Base-by-base conservation (phyloP, 139 green algal genomes). In the Yamagishiella unicocca region DNA sequence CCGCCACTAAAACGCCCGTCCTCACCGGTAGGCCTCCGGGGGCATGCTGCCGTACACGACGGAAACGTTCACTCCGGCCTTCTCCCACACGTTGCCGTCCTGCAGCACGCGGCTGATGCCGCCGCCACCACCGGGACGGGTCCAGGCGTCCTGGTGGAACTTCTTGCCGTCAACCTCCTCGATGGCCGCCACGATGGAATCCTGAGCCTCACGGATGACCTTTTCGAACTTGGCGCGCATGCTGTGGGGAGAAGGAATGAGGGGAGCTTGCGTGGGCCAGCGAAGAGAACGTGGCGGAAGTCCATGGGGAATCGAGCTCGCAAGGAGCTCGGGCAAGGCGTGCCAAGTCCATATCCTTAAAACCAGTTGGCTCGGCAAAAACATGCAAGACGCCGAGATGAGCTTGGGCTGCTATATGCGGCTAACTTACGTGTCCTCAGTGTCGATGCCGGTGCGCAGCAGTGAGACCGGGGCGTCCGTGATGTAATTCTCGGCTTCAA, bases 41-140 rank as follows among this genome's bases (percentile, higher is more conserved):
- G 98, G 98, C 98, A 99, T 99, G 87, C 87, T 93, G 88, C 98
- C 98, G 87, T 99, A 99, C 71, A 99, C 98, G 19, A 99, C 97
- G 25, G 93, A 97, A 54, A 99, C 97, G 86, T 98, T 98, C 17
- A 99, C 96, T 14, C 97, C 97, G 14, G 97, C 97, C 94, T 98
- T 98, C 93, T 99, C 96, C 91, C 93, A 99, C 62, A 99, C 96
- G 43, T 98, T 98, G 86, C 96, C 95, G 46, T 91, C 94, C 88
- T 96, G 89, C 74, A 99, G 88, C n/a, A 99, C 98, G 37, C 98
- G 94, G 45, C 92, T 97, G 93, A 99, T 98, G 85, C 98, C 98
- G 50, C 98, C 98, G 31, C 98, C 98, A 42, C 98, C 98, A 43
- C 89, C 95, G 21, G 95, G 87, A 55, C 98, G 93, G 8, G 90